Conservation (phyloP, 495 filamentous ascomycete species). For the Paragyromitra xinjiangensis region DNA sequence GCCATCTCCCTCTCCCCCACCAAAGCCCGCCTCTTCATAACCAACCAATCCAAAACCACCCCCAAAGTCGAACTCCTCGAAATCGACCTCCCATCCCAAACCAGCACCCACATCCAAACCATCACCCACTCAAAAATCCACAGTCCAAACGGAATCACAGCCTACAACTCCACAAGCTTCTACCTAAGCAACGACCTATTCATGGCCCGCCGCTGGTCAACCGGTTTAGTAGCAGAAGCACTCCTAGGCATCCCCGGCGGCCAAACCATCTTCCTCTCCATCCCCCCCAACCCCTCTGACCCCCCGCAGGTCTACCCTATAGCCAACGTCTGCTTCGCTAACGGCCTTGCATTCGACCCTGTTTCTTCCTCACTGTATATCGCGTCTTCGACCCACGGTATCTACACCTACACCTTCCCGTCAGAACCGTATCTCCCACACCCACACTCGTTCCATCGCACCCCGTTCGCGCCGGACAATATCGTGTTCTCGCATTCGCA, state of each 20-base stretch:
- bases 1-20: background rate
- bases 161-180: slow-evolving; percentile 42
- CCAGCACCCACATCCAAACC: slow-evolving; percentile 40
- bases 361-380: slow-evolving; percentile 25
- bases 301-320: slow-evolving; percentile 8
- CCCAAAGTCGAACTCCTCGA: slow-evolving; percentile 50
- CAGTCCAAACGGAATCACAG: slow-evolving; percentile 52
- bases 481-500: slow-evolving; percentile 37
- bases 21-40: slow-evolving; percentile 43
- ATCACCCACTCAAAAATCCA: slow-evolving; percentile 35
- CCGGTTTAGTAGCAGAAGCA: slow-evolving; percentile 35
- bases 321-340: slow-evolving; percentile 41
- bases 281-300: slow-evolving; percentile 19
- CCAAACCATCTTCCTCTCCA: slow-evolving; percentile 43
- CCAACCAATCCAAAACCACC: slow-evolving; percentile 46
- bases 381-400: slow-evolving; percentile 35
- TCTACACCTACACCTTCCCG: slow-evolving; percentile 44
- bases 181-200: slow-evolving; percentile 52
- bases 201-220: slow-evolving; percentile 49
- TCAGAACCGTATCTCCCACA: slow-evolving; percentile 15
- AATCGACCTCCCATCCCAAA: slow-evolving; percentile 28
- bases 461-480: slow-evolving; percentile 48
- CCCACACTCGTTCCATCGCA: slow-evolving; percentile 43
- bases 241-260: slow-evolving; percentile 48
- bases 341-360: slow-evolving; percentile 49